A percentile compares a stretch with the other conserved stretches of the same genome.
Evolutionary conservation across 1,284 basidiomycete species (phyloP).

Genomic region (Rhodotorula sp.): DNA sequence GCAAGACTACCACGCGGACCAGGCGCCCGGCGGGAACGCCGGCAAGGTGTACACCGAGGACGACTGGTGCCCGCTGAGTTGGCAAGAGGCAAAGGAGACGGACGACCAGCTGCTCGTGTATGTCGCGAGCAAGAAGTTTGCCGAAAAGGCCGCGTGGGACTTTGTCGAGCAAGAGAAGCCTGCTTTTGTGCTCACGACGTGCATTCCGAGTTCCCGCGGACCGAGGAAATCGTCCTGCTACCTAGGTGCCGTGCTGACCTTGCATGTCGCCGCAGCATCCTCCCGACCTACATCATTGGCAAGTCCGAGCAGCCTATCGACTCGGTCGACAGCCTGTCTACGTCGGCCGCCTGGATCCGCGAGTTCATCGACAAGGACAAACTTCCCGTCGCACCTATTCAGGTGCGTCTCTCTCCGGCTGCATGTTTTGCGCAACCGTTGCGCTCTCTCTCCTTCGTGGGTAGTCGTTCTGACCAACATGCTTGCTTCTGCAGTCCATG

Average conservation of each 20-base stretch:
- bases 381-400: background rate
- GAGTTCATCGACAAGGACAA: background rate
- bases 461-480: too few relatives aligned
- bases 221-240: background rate
- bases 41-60: slow-evolving; percentile 46
- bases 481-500: slow-evolving; percentile 16
- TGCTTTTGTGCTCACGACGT: slow-evolving; percentile 23
- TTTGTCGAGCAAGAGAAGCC: slow-evolving; percentile 24
- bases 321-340: background rate
- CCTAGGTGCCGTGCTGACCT: background rate
- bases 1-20: slow-evolving; percentile 50
- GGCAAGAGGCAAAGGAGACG: slow-evolving; percentile 59
- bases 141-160: slow-evolving; percentile 47
- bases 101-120: slow-evolving; percentile 62
- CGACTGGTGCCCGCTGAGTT: slow-evolving; percentile 66
- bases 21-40: slow-evolving; percentile 8
- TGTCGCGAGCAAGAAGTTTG: slow-evolving; percentile 46
- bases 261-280: background rate
- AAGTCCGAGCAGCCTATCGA: background rate
- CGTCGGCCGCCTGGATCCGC: slow-evolving; percentile 59
- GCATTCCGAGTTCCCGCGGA: background rate
- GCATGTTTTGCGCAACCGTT: too few relatives aligned
- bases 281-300: background rate
- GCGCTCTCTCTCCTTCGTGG: background rate
- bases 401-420: background rate